phyloP scores from a whole-genome alignment of 805 yeast species.

The Wickerhamia fluorescens region DNA sequence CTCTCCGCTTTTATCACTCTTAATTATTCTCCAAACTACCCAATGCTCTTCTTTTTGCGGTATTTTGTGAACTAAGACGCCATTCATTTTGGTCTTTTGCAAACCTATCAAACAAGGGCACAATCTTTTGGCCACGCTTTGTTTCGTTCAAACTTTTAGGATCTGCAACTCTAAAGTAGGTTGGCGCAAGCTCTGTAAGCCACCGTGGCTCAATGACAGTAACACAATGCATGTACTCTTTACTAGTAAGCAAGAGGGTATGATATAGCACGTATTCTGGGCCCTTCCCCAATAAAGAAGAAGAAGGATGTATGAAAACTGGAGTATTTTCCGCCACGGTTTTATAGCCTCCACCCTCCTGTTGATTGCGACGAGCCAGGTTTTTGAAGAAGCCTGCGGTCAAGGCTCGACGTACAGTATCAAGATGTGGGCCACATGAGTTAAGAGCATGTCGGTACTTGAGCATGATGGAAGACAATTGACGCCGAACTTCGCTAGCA shows the following conservation, averaged over 20 bases:
- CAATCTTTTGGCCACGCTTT: constrained; percentile 57
- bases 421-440: constrained; percentile 52
- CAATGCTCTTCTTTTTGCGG: constrained; percentile 19
- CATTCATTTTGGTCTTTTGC: constrained; percentile 62
- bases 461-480: constrained; percentile 52
- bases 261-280: constrained; percentile 82
- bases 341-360: constrained; percentile 42
- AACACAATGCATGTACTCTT: constrained; percentile 88
- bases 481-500: constrained; percentile 76
- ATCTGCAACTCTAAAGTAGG: constrained; percentile 62
- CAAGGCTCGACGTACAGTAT: constrained; percentile 51
- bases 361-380: constrained; percentile 55
- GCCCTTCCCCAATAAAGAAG: constrained; percentile 52
- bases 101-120: constrained; percentile 60
- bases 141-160: constrained; percentile 41
- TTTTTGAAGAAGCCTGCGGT: constrained; percentile 66
- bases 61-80: constrained; percentile 53
- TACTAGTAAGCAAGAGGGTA: constrained; percentile 71
- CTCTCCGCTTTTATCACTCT: too few relatives aligned
- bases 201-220: constrained; percentile 77
- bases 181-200: constrained; percentile 66
- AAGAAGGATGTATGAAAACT: constrained; percentile 84
- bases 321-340: constrained; percentile 62
- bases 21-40: too few relatives aligned
- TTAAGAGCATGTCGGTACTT: constrained; percentile 37